These are phyloP conservation scores for Salix purpurea DNA, from an alignment of 345 rosid species.

Conservation along the genomic window DNA sequence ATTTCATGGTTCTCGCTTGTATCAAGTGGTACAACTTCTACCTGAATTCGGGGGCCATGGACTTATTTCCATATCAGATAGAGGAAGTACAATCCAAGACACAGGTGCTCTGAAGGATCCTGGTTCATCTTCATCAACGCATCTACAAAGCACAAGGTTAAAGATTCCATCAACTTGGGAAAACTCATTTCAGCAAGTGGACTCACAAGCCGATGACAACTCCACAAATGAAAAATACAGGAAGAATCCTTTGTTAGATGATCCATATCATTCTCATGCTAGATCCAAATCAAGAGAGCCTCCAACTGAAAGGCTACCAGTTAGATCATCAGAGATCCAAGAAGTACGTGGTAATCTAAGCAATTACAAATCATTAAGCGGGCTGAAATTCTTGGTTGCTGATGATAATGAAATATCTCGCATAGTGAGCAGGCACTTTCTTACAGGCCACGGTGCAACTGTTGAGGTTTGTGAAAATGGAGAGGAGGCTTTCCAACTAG, in stretches of 20 bases:
- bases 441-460: slow-evolving; percentile 20
- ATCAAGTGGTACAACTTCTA: slow-evolving; percentile 38
- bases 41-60: slow-evolving; percentile 58
- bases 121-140: slow-evolving; percentile 10
- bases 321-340: slow-evolving; percentile 14
- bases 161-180: not conserved
- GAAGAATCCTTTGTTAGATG: not conserved
- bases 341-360: not conserved
- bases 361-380: slow-evolving; percentile 8
- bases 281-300: not conserved
- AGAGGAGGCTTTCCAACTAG: slow-evolving; percentile 13
- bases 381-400: slow-evolving; percentile 20
- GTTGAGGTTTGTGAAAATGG: slow-evolving; percentile 20
- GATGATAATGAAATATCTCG: slow-evolving; percentile 3
- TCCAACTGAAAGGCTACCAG: not conserved
- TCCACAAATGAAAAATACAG: slow-evolving; percentile 6
- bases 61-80: slow-evolving; percentile 13
- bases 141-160: slow-evolving; percentile 2
- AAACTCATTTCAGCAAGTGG: slow-evolving; percentile 1
- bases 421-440: not conserved
- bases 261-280: not conserved
- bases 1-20: slow-evolving; percentile 71
- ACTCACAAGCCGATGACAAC: slow-evolving; percentile 26
- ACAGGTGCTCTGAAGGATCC: not conserved
- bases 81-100: slow-evolving; percentile 3